phyloP scores from a whole-genome alignment of 768 basidiomycete genomes.

The Grammothele lineata region DNA sequence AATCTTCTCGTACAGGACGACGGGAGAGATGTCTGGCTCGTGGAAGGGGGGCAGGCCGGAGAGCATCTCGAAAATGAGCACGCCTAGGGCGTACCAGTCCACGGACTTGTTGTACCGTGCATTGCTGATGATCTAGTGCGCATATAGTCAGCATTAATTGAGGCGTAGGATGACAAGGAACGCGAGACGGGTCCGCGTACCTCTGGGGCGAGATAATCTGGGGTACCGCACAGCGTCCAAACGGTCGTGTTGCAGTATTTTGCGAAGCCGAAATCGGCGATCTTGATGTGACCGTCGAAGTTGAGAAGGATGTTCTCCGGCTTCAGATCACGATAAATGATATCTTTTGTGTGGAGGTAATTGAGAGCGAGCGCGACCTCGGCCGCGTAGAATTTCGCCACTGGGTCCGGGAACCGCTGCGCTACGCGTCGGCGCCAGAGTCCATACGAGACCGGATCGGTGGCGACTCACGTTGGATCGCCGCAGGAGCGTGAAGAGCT shows the following conservation, averaged over 20 bases:
- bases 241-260: slow-evolving; percentile 84
- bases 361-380: slow-evolving; percentile 92
- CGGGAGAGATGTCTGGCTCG: slow-evolving; percentile 77
- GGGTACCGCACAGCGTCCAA: slow-evolving; percentile 94
- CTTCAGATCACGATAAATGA: slow-evolving; percentile 97
- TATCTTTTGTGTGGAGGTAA: slow-evolving; percentile 79
- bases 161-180: neutral
- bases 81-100: slow-evolving; percentile 98
- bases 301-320: slow-evolving; percentile 95
- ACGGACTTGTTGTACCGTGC: slow-evolving; percentile 93
- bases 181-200: slow-evolving; percentile 30
- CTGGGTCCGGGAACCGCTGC: slow-evolving; percentile 92
- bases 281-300: slow-evolving; percentile 94
- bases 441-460: too few relatives aligned
- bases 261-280: slow-evolving; percentile 96
- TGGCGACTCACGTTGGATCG: slow-evolving; percentile 70
- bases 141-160: neutral
- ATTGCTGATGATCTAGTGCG: slow-evolving; percentile 63
- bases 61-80: slow-evolving; percentile 97
- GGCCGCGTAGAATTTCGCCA: slow-evolving; percentile 96
- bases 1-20: slow-evolving; percentile 90
- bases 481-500: slow-evolving; percentile 89
- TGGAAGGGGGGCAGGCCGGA: slow-evolving; percentile 95
- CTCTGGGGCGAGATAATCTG: slow-evolving; percentile 97
- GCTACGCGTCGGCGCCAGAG: slow-evolving; percentile 3